A percentile compares a stretch with the other conserved stretches of the same genome.
Evolutionary conservation across 306 rosid genomes (phyloP).

Genomic region (Fagus crenata): DNA sequence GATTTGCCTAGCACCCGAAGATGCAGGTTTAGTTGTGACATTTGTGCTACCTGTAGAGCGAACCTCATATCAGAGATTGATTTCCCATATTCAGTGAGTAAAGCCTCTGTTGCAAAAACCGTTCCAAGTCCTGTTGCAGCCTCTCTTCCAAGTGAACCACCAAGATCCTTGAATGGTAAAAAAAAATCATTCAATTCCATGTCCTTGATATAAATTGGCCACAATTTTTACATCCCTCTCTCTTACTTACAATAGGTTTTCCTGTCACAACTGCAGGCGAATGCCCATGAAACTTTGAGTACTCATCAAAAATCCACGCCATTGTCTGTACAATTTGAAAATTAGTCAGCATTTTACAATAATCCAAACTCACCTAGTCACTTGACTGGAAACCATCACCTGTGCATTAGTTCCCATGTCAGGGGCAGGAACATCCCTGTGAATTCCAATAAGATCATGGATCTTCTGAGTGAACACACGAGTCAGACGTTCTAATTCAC

Average conservation of each 20-base stretch:
- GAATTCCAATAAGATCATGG: conserved; percentile 70
- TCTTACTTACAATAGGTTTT: conserved; percentile 60
- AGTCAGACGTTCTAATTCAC: conserved; percentile 71
- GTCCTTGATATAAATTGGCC: background rate
- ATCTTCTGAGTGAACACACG: conserved; percentile 85
- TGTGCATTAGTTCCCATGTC: conserved; percentile 80
- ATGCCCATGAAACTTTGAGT: conserved; percentile 78
- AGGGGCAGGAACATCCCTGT: conserved; percentile 78
- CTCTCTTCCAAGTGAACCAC: conserved; percentile 77
- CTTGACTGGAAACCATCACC: conserved; percentile 32
- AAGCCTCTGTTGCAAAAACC: conserved; percentile 61
- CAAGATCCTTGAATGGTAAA: conserved; percentile 54
- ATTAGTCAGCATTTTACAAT: background rate
- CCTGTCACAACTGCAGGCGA: conserved; percentile 80
- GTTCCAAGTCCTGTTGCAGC: conserved; percentile 75
- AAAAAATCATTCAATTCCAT: background rate
- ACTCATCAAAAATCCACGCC: conserved; percentile 92
- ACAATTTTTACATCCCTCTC: background rate
- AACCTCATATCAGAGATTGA: conserved; percentile 49
- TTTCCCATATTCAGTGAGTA: conserved; percentile 63
- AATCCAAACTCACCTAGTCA: background rate
- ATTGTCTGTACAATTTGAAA: conserved; percentile 48
- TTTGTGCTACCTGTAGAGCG: conserved; percentile 57
- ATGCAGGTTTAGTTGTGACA: background rate
- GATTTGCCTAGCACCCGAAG: background rate